Conservation (phyloP, 768 basidiomycete species). For the Leccinum subgranulosum region DNA sequence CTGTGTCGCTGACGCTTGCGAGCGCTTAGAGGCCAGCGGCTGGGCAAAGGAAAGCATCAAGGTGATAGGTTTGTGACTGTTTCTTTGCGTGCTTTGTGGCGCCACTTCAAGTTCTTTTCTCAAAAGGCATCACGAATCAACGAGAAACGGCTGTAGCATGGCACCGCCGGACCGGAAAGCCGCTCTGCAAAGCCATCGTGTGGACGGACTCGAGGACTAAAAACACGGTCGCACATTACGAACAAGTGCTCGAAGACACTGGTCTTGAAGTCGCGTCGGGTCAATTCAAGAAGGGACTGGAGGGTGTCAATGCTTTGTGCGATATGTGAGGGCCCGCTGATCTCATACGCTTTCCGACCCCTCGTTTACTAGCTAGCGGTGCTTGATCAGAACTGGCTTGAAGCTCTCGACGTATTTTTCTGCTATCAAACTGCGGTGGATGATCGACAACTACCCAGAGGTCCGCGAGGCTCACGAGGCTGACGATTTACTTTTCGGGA, state of each 20-base stretch:
- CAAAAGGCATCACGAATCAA: conserved; percentile 89
- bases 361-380: not conserved
- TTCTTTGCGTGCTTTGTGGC: not conserved
- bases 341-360: not conserved
- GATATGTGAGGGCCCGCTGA: conserved; percentile 55
- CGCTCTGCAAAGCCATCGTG: conserved; percentile 86
- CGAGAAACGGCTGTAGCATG: conserved; percentile 94
- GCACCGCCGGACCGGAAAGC: conserved; percentile 87
- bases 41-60: conserved; percentile 82
- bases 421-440: conserved; percentile 94
- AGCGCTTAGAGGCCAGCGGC: conserved; percentile 68
- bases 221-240: conserved; percentile 75
- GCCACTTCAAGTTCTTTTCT: conserved; percentile 4
- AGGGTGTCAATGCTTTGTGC: conserved; percentile 61
- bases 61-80: conserved; percentile 70
- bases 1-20: conserved; percentile 73
- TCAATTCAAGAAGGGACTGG: conserved; percentile 65
- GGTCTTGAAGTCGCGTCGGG: conserved; percentile 74
- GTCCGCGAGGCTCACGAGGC: conserved; percentile 76
- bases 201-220: conserved; percentile 97
- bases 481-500: conserved; percentile 87
- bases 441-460: conserved; percentile 81
- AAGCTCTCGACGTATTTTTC: conserved; percentile 99
- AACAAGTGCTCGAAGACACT: conserved; percentile 62
- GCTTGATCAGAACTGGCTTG: conserved; percentile 68